Evolutionary conservation across 495 filamentous ascomycete species (phyloP), one percentile per base, ranked within the genome.

Genomic region (Penicillium dipodomyicola): DNA sequence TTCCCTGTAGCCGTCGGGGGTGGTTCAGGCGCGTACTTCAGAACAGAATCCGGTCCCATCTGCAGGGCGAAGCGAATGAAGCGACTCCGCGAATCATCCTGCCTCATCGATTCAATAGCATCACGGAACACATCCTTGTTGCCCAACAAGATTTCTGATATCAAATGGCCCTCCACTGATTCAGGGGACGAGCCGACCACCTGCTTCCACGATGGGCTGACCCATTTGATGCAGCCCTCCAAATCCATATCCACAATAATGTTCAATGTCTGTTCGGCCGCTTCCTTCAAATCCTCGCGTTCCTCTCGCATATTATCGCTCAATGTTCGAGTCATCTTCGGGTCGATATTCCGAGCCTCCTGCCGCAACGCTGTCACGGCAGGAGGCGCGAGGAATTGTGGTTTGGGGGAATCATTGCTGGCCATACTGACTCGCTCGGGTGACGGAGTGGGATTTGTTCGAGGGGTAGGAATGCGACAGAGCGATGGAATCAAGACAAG

Each of bases 131-230:
- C 86, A 60, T 82, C 76, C 59, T 84, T 87, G 70, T 92, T 86
- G 35, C 87, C 89, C 49, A 95, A 73, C 30, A 97, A 76, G 20
- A 97, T 67, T 37, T 96, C 89, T 30, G 89, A 81, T 58, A 98
- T 91, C 47, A 87, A 75, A 49, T 82, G 88, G 47, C 89, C 89
- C 50, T 88, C 77, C 48, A 97, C 86, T 12, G 87, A 81, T 15
- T 88, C 84, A 17, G 84, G 83, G 41, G 80, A 64, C 5, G 89
- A 91, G 47, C 94, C 94, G 45, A 97, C 86, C 43, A 98, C 89
- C 64, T 96, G 91, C 54, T 83, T 83, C 94, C 94, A 98, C n/a
- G 92, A 96, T 9, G 91, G 89, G 72, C 93, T 97, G 56, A 94
- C 92, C 91, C 95, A 97, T 67, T 89, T 84, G 62, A 98, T 87